Evolutionary conservation across 2,329 filamentous ascomycete genomes (phyloP).

Genomic region (Phaeosphaeria sp.): DNA sequence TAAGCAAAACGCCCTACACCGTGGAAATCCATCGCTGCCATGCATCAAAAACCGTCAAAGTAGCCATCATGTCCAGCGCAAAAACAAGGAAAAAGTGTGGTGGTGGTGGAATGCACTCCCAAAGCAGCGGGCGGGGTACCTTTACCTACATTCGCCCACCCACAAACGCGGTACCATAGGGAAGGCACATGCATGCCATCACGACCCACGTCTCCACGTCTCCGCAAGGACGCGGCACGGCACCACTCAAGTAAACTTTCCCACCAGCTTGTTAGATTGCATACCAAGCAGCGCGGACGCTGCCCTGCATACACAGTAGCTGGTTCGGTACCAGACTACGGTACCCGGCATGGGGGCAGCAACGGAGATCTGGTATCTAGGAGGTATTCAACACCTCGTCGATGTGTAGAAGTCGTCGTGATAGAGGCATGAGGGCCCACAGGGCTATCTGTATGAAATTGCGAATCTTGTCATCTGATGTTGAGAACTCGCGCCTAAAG

Average conservation of each 20-base stretch:
- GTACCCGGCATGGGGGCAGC: too few relatives aligned
- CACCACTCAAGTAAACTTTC: not conserved
- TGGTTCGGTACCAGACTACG: not conserved
- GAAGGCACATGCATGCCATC: not conserved
- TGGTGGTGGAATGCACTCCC: not conserved
- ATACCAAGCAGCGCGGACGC: constrained; percentile 4
- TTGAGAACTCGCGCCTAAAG: not conserved
- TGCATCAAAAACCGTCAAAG: too few relatives aligned
- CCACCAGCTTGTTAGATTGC: not conserved
- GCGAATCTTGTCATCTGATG: not conserved
- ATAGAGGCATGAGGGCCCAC: too few relatives aligned
- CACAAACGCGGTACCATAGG: not conserved
- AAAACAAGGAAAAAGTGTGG: not conserved
- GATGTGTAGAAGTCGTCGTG: too few relatives aligned
- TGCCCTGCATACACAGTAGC: constrained; percentile 7
- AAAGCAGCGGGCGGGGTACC: not conserved
- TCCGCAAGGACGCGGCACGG: too few relatives aligned
- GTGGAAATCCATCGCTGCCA: too few relatives aligned
- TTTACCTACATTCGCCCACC: too few relatives aligned
- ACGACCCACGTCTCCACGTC: not conserved
- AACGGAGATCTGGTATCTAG: too few relatives aligned
- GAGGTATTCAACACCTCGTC: too few relatives aligned
- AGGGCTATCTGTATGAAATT: too few relatives aligned
- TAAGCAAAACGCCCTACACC: too few relatives aligned
- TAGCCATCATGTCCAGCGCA: too few relatives aligned